Evolutionary conservation across 1,139 yeast species (phyloP), one percentile per base, ranked within the genome.

Genomic region (Suhomyces bolitotheri): DNA sequence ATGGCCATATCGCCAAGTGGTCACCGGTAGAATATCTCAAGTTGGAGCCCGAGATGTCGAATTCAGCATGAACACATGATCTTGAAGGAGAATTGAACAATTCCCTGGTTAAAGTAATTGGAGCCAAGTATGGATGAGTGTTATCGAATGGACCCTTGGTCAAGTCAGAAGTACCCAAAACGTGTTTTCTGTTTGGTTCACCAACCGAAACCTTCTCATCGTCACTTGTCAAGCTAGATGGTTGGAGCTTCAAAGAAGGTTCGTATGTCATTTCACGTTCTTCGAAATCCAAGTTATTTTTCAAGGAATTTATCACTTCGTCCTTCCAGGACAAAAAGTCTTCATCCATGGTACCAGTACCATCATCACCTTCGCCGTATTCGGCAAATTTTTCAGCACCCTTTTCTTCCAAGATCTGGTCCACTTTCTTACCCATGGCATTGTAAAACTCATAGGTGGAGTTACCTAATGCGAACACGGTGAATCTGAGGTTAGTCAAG

Each of bases 271-370:
- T 75, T 46, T 87, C 95, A 46, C 76, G 84, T 62, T 87, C 96
- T 50, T 82, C 82, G 49, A 85, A 66, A 46, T 75, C 71, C 58
- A 85, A 74, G 44, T 75, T 71, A 50, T 74, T 75, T 60, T 80
- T 85, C 65, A 87, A 74, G 9, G 73, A 62, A 34, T 80, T 88
- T 51, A 84, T 73, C 39, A 86, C 71, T 12, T 70, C 62, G 45
- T 90, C 97, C 64, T 90, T 90, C 98, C 98, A 92, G 31, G 89
- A 70, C 58, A 92, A 65, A 61, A 81, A 92, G 62, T 92, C 97
- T 62, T 92, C 98, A 62, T 92, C 97, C 74, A 90, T 82, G 35
- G 96, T 80, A 28, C 95, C 97, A 46, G 78, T 76, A 50, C 97
- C 97, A 54, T 90, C 98, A 57, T 90, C 98, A 59, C 96, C 98